phyloP scores from a whole-genome alignment of 2,329 filamentous ascomycete genomes.

The Ceratocystis alfenasii region DNA sequence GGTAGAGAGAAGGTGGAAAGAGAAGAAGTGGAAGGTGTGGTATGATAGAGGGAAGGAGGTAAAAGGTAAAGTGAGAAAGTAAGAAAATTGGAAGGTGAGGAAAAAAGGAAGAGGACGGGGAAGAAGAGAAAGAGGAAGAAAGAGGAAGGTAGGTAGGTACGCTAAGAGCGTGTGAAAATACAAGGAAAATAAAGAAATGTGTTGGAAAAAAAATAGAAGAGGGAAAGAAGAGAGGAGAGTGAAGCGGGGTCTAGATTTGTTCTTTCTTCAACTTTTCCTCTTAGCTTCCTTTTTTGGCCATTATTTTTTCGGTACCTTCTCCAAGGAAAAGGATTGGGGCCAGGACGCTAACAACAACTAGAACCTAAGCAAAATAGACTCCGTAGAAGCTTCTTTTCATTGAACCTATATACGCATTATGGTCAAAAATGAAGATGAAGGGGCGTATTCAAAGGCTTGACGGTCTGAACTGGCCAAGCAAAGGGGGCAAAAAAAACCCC shows the following conservation, averaged over 20 bases:
- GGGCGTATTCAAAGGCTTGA: not conserved
- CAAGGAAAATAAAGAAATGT: slow-evolving; percentile 6
- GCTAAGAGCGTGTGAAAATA: not conserved
- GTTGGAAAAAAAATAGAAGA: not conserved
- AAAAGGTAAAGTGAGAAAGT: slow-evolving; percentile 26
- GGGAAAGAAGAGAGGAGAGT: not conserved
- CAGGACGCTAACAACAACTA: not conserved
- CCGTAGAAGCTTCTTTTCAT: no score
- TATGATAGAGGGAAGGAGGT: slow-evolving; percentile 42
- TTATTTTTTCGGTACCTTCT: not conserved
- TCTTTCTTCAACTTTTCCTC: slow-evolving; percentile 6
- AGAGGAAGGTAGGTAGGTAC: not conserved
- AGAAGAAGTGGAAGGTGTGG: slow-evolving; percentile 23
- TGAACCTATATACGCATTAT: not conserved
- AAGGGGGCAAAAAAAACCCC: not conserved
- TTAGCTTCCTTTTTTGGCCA: not conserved
- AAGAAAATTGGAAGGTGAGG: slow-evolving; percentile 1
- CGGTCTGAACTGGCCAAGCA: not conserved
- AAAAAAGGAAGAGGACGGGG: slow-evolving; percentile 11
- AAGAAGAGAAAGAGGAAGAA: slow-evolving; percentile 5
- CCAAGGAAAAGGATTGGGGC: not conserved
- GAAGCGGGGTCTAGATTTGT: slow-evolving; percentile 1
- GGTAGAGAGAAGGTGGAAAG: slow-evolving; percentile 23
- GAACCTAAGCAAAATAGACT: not conserved
- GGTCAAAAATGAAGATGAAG: not conserved